Conservation (phyloP, 2,329 filamentous ascomycete genomes). For the Coniochaeta pulveracea region DNA sequence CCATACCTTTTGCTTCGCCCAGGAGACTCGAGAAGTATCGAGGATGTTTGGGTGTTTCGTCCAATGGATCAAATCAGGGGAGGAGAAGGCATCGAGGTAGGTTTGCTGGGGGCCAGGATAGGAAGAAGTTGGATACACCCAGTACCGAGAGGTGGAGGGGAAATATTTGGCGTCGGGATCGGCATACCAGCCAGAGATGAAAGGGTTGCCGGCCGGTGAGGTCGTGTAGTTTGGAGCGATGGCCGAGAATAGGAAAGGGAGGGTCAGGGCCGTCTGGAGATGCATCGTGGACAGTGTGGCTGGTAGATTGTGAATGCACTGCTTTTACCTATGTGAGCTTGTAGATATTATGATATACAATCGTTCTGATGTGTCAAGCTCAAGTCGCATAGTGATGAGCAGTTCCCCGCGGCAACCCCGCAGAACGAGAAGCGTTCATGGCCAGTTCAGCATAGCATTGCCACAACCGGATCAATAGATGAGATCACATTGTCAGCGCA, state of each 20-base stretch:
- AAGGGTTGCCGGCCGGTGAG: constrained; percentile 32
- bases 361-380: too few relatives aligned
- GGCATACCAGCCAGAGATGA: constrained; percentile 37
- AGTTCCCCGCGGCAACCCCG: neutral
- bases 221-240: constrained; percentile 23
- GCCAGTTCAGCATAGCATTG: too few relatives aligned
- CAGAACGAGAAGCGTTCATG: too few relatives aligned
- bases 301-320: neutral
- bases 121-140: constrained; percentile 36
- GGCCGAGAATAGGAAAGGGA: neutral
- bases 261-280: constrained; percentile 1
- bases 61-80: constrained; percentile 34
- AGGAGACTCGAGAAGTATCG: constrained; percentile 24
- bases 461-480: too few relatives aligned
- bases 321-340: neutral
- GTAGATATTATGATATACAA: neutral
- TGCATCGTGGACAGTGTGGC: constrained; percentile 1
- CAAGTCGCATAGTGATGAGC: neutral
- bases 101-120: constrained; percentile 32
- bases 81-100: constrained; percentile 39
- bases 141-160: constrained; percentile 29
- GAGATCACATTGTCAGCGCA: too few relatives aligned
- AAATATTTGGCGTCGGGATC: constrained; percentile 37
- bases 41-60: constrained; percentile 32
- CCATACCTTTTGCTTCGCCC: constrained; percentile 34